Evolutionary conservation across 768 basidiomycete species (phyloP).

Genomic region (Lactarius trivialis): DNA sequence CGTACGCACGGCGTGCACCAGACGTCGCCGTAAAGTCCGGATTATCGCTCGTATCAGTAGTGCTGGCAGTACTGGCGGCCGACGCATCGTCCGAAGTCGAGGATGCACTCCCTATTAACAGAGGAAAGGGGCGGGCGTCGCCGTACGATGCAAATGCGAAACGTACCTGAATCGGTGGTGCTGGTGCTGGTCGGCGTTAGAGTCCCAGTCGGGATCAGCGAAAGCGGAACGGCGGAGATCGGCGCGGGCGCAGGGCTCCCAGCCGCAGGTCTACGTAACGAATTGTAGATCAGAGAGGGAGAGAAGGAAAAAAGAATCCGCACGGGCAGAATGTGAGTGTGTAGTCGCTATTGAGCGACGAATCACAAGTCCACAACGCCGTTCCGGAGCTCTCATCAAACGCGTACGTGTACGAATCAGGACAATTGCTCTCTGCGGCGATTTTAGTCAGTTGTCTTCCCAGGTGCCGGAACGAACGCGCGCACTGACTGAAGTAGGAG

Average conservation of each 20-base stretch:
- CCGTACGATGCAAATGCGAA: not conserved
- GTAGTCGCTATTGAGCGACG: conserved; percentile 28
- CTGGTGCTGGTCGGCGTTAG: too few species aligned
- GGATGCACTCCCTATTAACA: not conserved
- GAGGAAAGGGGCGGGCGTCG: not conserved
- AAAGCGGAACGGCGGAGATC: conserved; percentile 12
- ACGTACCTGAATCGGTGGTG: not conserved
- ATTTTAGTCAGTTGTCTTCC: too few species aligned
- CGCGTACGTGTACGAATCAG: conserved; percentile 47
- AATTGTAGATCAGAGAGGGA: not conserved
- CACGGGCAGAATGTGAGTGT: conserved; percentile 30
- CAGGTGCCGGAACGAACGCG: too few species aligned
- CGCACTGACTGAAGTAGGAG: conserved; percentile 7
- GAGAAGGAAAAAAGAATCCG: not conserved
- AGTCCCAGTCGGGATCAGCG: conserved; percentile 7
- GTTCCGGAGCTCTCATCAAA: conserved; percentile 48
- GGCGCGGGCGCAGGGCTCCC: conserved; percentile 3
- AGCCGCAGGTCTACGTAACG: not conserved
- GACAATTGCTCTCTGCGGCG: conserved; percentile 35
- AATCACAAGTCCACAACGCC: conserved; percentile 48
- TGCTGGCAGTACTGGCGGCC: not conserved
- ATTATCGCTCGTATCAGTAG: not conserved
- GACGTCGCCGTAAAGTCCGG: not conserved
- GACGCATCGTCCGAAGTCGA: not conserved
- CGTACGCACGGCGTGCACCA: not conserved